Conservation (phyloP, 805 yeast species). For the Kregervanrija fluxuum region DNA sequence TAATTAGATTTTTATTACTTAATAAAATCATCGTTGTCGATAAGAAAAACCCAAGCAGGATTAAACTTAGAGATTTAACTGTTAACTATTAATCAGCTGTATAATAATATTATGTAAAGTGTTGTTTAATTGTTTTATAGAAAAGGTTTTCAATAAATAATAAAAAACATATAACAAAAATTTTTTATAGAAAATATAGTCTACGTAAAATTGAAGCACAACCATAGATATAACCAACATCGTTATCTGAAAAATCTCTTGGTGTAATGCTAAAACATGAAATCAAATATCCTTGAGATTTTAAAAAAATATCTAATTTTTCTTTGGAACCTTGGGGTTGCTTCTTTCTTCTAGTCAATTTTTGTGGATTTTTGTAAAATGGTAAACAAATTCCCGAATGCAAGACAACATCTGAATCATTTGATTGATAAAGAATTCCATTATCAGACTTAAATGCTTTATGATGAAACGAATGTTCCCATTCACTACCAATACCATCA, state of each 20-base stretch:
- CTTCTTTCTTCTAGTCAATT: conserved; percentile 33
- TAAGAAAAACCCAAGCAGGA: conserved; percentile 20
- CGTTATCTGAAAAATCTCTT: conserved; percentile 27
- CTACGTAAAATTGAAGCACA: conserved; percentile 42
- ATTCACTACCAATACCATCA: conserved; percentile 10
- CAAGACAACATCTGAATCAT: conserved; percentile 26
- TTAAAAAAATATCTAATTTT: conserved; percentile 36
- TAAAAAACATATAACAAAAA: not conserved
- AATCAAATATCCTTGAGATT: conserved; percentile 47
- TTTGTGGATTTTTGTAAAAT: conserved; percentile 37
- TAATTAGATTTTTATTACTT: conserved; percentile 25
- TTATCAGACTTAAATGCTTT: conserved; percentile 43
- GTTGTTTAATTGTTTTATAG: not conserved
- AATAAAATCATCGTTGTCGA: conserved; percentile 24
- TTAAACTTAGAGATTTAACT: conserved; percentile 19
- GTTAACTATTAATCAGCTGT: no score
- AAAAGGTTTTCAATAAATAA: not conserved
- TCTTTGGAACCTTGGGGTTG: conserved; percentile 9
- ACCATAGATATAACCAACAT: conserved; percentile 39
- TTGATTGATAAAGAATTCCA: conserved; percentile 38
- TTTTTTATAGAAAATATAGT: conserved; percentile 28
- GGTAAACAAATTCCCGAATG: conserved; percentile 49
- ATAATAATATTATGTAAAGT: not conserved
- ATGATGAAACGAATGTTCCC: conserved; percentile 29
- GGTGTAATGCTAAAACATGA: conserved; percentile 34